phyloP scores from a whole-genome alignment of 2,329 filamentous ascomycete species.

The Cladophialophora exuberans region DNA sequence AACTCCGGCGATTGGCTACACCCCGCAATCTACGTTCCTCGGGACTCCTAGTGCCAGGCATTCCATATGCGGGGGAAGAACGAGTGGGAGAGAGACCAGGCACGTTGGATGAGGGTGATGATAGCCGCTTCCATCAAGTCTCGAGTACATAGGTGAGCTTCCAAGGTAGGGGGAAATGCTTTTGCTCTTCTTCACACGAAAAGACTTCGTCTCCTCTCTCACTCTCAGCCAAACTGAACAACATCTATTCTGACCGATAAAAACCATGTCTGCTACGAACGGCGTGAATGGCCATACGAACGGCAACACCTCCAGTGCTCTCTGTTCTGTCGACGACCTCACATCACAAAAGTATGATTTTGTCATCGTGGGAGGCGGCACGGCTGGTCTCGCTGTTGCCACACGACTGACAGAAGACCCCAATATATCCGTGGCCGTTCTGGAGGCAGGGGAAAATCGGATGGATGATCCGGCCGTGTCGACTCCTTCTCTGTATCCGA shows the following conservation, averaged over 20 bases:
- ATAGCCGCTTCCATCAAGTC: no score
- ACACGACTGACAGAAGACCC: conserved; percentile 38
- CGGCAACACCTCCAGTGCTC: conserved; percentile 19
- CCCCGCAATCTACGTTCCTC: conserved; percentile 12
- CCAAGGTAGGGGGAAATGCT: no score
- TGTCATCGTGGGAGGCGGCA: conserved; percentile 39
- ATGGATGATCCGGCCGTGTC: conserved; percentile 36
- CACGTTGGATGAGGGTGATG: no score
- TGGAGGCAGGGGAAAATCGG: conserved; percentile 48
- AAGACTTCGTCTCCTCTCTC: no score
- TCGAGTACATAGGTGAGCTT: no score
- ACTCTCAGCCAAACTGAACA: no score
- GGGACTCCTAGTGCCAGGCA: no score
- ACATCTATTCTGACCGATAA: no score
- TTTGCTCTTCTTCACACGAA: no score
- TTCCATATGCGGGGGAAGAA: no score
- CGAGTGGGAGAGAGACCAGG: no score
- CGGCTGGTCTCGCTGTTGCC: conserved; percentile 39
- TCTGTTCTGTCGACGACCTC: conserved; percentile 29
- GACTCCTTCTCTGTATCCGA: conserved; percentile 32
- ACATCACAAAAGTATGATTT: conserved; percentile 35
- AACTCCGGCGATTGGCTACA: conserved; percentile 8
- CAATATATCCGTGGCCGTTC: conserved; percentile 45
- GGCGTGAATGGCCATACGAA: conserved; percentile 20
- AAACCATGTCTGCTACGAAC: conserved; percentile 16